phyloP scores from a whole-genome alignment of 257 asterid genomes.

The Hygrophila difformis region DNA sequence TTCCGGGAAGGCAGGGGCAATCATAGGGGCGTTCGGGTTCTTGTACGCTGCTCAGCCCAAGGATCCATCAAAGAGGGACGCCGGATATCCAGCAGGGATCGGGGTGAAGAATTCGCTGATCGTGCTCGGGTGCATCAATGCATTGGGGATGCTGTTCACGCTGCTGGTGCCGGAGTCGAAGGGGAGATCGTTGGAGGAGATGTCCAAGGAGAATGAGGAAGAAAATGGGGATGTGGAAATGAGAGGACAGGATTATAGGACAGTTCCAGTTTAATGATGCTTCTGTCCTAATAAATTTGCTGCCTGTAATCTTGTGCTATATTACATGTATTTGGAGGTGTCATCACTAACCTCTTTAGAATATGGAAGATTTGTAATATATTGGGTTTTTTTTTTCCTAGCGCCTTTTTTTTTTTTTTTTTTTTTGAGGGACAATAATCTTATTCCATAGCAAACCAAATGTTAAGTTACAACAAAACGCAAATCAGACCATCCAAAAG shows the following conservation, averaged over 20 bases:
- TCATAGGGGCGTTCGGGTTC: slow-evolving; percentile 47
- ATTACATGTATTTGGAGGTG: no score
- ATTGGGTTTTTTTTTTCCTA: no score
- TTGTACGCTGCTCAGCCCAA: slow-evolving; percentile 40
- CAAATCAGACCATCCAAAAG: no score
- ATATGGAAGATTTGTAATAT: no score
- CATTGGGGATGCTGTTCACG: slow-evolving; percentile 34
- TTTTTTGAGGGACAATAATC: no score
- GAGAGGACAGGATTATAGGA: background rate
- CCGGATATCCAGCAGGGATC: slow-evolving; percentile 40
- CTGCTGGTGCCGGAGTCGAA: slow-evolving; percentile 43
- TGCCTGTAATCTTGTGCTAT: no score
- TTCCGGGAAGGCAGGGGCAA: slow-evolving; percentile 45
- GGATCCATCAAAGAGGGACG: slow-evolving; percentile 29
- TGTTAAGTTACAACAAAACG: no score
- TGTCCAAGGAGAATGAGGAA: slow-evolving; percentile 34
- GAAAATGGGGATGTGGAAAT: slow-evolving; percentile 11
- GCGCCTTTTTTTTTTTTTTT: no score
- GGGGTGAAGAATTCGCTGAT: slow-evolving; percentile 33
- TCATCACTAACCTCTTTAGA: no score
- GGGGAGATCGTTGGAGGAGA: slow-evolving; percentile 37
- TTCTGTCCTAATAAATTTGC: no score
- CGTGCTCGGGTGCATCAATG: slow-evolving; percentile 35
- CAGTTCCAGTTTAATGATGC: background rate
- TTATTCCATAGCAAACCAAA: no score